Conservation (phyloP, 1,139 yeast species). For the Candida sp. region DNA sequence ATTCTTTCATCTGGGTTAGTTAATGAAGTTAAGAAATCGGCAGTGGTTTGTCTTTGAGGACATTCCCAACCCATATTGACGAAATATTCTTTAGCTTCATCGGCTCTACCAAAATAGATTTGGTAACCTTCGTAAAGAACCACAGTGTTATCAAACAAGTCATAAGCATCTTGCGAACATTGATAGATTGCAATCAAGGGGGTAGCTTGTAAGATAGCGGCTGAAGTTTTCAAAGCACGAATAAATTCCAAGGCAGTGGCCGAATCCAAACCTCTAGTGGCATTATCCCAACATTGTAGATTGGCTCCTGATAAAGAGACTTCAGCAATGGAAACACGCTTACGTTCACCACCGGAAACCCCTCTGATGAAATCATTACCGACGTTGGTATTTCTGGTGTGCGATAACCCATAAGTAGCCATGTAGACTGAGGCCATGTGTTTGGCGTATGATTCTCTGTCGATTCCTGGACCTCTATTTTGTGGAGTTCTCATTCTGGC, state of each 20-base stretch:
- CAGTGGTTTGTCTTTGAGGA: constrained; percentile 76
- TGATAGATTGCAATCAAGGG: constrained; percentile 80
- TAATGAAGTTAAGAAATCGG: constrained; percentile 79
- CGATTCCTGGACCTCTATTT: constrained; percentile 30
- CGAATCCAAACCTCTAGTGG: constrained; percentile 60
- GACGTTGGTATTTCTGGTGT: constrained; percentile 31
- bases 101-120: constrained; percentile 66
- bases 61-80: constrained; percentile 52
- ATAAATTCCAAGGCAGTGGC: constrained; percentile 70
- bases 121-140: constrained; percentile 79
- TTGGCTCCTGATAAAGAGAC: constrained; percentile 34
- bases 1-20: constrained; percentile 72
- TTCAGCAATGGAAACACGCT: constrained; percentile 44
- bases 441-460: constrained; percentile 36
- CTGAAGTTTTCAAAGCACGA: constrained; percentile 61
- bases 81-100: constrained; percentile 41
- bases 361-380: constrained; percentile 38
- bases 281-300: constrained; percentile 59
- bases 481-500: constrained; percentile 40
- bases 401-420: constrained; percentile 39
- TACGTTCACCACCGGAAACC: constrained; percentile 44
- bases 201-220: constrained; percentile 56
- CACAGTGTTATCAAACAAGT: constrained; percentile 67
- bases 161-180: constrained; percentile 74
- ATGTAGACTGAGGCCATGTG: constrained; percentile 41